phyloP scores from a whole-genome alignment of 352 stramenopile genomes.

The Globisporangium alternatum region DNA sequence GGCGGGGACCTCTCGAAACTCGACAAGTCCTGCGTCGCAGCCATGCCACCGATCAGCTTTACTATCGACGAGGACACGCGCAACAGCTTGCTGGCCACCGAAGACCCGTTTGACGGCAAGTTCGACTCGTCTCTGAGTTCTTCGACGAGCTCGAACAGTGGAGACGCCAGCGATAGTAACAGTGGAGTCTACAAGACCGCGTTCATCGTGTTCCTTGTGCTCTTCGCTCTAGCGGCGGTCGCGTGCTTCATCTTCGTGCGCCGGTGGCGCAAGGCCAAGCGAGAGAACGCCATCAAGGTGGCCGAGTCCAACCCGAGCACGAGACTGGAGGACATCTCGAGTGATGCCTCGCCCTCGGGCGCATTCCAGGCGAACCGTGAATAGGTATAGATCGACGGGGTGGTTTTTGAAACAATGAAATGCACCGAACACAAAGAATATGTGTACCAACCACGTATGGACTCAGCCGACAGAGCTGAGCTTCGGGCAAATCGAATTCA shows the following conservation, averaged over 20 bases:
- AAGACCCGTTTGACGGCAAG: slow-evolving; percentile 4
- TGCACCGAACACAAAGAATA: too few species aligned
- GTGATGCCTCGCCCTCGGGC: not conserved
- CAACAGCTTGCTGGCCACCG: not conserved
- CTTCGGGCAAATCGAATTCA: too few species aligned
- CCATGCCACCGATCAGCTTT: slow-evolving; percentile 31
- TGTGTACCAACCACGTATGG: too few species aligned
- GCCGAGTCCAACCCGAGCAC: not conserved
- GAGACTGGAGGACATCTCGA: not conserved
- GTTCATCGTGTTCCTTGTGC: slow-evolving; percentile 17
- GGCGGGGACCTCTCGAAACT: slow-evolving; percentile 30
- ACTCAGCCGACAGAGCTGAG: too few species aligned
- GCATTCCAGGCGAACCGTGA: not conserved
- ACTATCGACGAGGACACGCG: slow-evolving; percentile 7
- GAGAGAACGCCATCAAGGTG: not conserved
- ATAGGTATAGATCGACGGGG: not conserved
- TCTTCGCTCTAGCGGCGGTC: not conserved
- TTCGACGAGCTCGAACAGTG: not conserved
- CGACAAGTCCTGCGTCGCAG: slow-evolving; percentile 43
- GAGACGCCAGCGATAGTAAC: too few species aligned
- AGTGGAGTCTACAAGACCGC: slow-evolving; percentile 7
- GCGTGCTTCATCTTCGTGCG: not conserved
- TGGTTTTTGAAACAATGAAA: too few species aligned
- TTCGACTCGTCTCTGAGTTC: slow-evolving; percentile 14
- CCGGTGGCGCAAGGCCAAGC: not conserved